Percentiles rank a stretch among this genome's conserved stretches.
These are phyloP conservation scores for Xylaria curta DNA, from an alignment of 495 filamentous ascomycete genomes.

Conservation along the genomic window DNA sequence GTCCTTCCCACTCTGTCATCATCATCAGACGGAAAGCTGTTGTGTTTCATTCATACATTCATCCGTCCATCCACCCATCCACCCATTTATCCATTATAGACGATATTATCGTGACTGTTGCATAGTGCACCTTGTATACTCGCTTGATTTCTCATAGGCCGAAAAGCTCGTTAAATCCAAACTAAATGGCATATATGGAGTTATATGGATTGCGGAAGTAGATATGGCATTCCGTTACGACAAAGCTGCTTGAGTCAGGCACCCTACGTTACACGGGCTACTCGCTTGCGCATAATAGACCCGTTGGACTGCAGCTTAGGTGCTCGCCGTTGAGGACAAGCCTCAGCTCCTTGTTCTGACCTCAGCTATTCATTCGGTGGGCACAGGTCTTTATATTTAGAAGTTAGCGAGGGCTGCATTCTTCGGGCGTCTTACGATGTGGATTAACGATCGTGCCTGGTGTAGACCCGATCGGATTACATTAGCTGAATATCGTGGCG, in stretches of 20 bases:
- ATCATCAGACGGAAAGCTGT: not conserved
- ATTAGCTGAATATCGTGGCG: conserved; percentile 17
- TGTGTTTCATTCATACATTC: not conserved
- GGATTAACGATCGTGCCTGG: not conserved
- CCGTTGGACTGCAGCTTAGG: not conserved
- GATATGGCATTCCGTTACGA: not conserved
- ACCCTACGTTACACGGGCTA: conserved; percentile 6
- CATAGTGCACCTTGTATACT: not conserved
- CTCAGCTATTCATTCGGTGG: conserved; percentile 1
- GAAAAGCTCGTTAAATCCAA: not conserved
- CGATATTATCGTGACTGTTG: not conserved
- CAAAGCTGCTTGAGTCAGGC: not conserved
- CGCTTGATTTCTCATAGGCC: not conserved
- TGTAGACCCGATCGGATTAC: conserved; percentile 16
- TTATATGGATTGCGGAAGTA: not conserved
- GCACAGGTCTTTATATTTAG: not conserved
- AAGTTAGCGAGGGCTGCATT: not conserved
- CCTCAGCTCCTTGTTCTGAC: conserved; percentile 5
- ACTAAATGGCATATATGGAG: not conserved
- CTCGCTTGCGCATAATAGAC: not conserved
- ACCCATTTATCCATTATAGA: not conserved
- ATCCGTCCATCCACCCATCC: not conserved
- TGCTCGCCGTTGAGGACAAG: not conserved
- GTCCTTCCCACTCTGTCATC: not conserved
- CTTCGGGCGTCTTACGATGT: not conserved